Base-by-base conservation (phyloP, 805 yeast species). In the Blastobotrys mokoenaii region DNA sequence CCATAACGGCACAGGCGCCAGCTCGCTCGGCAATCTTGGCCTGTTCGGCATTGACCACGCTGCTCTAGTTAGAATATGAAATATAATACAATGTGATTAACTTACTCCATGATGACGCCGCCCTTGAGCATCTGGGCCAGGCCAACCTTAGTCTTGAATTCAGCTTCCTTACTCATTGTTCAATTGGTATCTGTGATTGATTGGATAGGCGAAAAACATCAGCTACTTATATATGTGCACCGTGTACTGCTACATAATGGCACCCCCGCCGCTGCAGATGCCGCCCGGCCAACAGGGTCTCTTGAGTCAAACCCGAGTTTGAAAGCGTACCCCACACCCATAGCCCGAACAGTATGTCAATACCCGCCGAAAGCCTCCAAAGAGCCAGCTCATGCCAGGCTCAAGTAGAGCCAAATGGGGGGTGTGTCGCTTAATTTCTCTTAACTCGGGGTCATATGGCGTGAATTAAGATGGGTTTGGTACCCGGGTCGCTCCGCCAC, bases 1-100 rank as follows among this genome's bases (percentile, higher is more conserved):
- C 94, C 94, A 84, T 84, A 17, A 84, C 94, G 11, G 94, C 90
- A 66, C 85, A 82, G 11, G 94, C 94, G 49, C 94, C 94, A 2
- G 94, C 90, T 45, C 67, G 70, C 63, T 84, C 90, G 18, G 94
- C 94, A 43, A 84, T 76, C 38, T 70, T 62, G 17, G 94, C 94
- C 66, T 84, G 93, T 57, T 84, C 93, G 31, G 81, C 80, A 48
- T 72, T 82, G 48, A 83, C 86, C 33, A 83, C 93, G 59, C 61
- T 58, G 35, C 12, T 4, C 15, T 40, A 40, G 32, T 38, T 12
- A 10, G n/a, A 14, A n/a, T 38, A 20, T 11, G 7, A 33, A 33
- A 4, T 38, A 27, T 22, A 15, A n/a, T 12, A 6, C 16, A n/a
- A 5, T n/a, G 10, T 16, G 8, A n/a, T 11, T 15, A 22, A 45